Percentiles rank a stretch among this genome's conserved stretches.
These are phyloP conservation scores for Blastobotrys apis DNA, from an alignment of 1,139 yeast species.

Conservation along the genomic window DNA sequence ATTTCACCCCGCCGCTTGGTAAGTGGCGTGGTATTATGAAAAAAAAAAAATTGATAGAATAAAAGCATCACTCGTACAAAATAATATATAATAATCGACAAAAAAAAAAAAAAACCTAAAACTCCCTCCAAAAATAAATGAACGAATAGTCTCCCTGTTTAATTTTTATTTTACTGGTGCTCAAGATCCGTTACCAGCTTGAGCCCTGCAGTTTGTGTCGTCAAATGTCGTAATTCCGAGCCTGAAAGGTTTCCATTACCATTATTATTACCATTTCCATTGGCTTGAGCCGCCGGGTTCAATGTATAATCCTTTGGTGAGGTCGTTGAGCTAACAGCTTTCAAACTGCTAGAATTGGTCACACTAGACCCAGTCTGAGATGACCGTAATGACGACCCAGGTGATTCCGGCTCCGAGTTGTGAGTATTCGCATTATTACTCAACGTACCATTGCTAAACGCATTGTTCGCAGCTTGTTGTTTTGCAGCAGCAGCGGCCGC, in stretches of 20 bases:
- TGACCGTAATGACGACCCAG: constrained; percentile 23
- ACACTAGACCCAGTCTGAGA: constrained; percentile 28
- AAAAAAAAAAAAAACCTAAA: constrained; percentile 6
- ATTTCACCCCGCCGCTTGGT: background rate
- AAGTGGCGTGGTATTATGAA: background rate
- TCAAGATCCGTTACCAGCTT: constrained; percentile 27
- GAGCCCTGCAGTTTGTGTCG: constrained; percentile 29
- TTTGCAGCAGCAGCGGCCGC: constrained; percentile 8
- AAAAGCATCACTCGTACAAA: background rate
- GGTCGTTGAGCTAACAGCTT: constrained; percentile 11
- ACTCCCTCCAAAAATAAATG: constrained; percentile 1
- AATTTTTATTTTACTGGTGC: constrained; percentile 4
- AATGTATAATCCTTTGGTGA: constrained; percentile 17
- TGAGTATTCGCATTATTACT: constrained; percentile 2
- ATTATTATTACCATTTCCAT: constrained; percentile 2
- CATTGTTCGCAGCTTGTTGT: background rate
- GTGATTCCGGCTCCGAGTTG: constrained; percentile 13
- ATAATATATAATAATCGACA: background rate
- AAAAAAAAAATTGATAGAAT: constrained; percentile 1
- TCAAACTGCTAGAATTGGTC: constrained; percentile 20
- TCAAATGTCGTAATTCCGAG: constrained; percentile 23
- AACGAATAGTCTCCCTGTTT: constrained; percentile 2
- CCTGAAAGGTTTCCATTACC: background rate
- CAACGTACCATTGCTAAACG: background rate
- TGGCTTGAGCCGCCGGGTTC: constrained; percentile 6